A percentile compares a stretch with the other conserved stretches of the same genome.
Conservation (phyloP, 2,329 filamentous ascomycete genomes). For the Myriosclerotinia curreyana region DNA sequence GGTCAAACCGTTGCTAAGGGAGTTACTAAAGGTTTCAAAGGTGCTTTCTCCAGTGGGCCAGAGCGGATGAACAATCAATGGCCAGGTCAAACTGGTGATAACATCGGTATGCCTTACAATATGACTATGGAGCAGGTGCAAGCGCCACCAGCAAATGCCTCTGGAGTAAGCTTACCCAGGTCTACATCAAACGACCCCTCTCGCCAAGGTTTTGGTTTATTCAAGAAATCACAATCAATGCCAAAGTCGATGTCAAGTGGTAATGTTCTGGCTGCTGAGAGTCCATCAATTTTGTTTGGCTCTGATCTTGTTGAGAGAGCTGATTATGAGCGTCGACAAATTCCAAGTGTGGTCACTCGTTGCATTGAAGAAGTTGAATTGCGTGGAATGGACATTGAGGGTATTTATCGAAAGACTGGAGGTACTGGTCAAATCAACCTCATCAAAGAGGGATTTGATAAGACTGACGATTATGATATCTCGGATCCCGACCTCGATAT, state of each 20-base stretch:
- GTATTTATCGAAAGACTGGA: slow-evolving; percentile 96
- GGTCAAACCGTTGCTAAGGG: slow-evolving; percentile 92
- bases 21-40: slow-evolving; percentile 89
- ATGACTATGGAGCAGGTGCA: slow-evolving; percentile 60
- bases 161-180: slow-evolving; percentile 33
- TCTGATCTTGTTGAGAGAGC: slow-evolving; percentile 83
- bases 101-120: slow-evolving; percentile 67
- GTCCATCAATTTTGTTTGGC: slow-evolving; percentile 70
- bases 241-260: slow-evolving; percentile 51
- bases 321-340: slow-evolving; percentile 83
- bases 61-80: slow-evolving; percentile 50
- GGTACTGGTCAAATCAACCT: slow-evolving; percentile 86
- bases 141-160: slow-evolving; percentile 34
- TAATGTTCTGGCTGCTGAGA: slow-evolving; percentile 46
- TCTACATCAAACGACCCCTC: slow-evolving; percentile 35
- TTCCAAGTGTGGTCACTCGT: slow-evolving; percentile 84
- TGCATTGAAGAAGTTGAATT: slow-evolving; percentile 97
- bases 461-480: slow-evolving; percentile 81
- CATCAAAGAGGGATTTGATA: slow-evolving; percentile 90
- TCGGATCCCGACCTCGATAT: slow-evolving; percentile 93
- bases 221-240: slow-evolving; percentile 47
- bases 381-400: slow-evolving; percentile 94
- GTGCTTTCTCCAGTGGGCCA: slow-evolving; percentile 65
- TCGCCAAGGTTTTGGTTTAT: slow-evolving; percentile 59
- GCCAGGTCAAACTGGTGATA: slow-evolving; percentile 57